A percentile compares a stretch with the other conserved stretches of the same genome.
phyloP scores from a whole-genome alignment of 495 filamentous ascomycete genomes.

The Tuber melanosporum region DNA sequence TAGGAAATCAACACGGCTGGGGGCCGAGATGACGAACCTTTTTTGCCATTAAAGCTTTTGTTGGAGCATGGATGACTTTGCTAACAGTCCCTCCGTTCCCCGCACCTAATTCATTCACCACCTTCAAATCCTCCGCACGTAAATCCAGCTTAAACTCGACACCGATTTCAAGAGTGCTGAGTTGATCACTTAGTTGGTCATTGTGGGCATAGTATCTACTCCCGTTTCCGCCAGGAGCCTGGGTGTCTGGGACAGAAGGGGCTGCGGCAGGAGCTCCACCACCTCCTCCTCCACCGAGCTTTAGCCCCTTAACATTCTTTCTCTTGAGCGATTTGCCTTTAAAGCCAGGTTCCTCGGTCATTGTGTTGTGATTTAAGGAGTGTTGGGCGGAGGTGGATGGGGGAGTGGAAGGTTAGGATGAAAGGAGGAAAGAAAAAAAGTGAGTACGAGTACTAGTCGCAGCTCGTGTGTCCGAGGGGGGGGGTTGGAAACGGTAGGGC shows the following conservation, averaged over 20 bases:
- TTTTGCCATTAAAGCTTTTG: slow-evolving; percentile 91
- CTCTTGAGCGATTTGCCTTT: slow-evolving; percentile 88
- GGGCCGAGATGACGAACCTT: slow-evolving; percentile 57
- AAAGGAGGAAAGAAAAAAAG: slow-evolving; percentile 1
- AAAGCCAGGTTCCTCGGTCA: slow-evolving; percentile 67
- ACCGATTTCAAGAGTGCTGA: slow-evolving; percentile 79
- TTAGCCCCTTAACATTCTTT: slow-evolving; percentile 96
- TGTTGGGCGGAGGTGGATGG: neutral
- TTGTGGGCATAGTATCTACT: slow-evolving; percentile 13
- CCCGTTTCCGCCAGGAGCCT: slow-evolving; percentile 8
- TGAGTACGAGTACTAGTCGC: neutral
- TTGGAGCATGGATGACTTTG: slow-evolving; percentile 92
- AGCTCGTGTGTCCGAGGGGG: slow-evolving; percentile 3
- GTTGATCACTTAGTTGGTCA: slow-evolving; percentile 36
- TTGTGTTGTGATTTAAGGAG: slow-evolving; percentile 44
- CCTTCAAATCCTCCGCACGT: slow-evolving; percentile 82
- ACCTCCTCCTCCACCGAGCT: slow-evolving; percentile 45
- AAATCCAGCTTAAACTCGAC: slow-evolving; percentile 93
- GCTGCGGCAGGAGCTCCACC: neutral
- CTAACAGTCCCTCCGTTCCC: slow-evolving; percentile 97
- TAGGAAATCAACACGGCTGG: neutral
- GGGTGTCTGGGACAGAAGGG: slow-evolving; percentile 11
- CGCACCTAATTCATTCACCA: slow-evolving; percentile 87
- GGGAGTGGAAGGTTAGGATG: slow-evolving; percentile 1
- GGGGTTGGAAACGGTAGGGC: neutral